phyloP scores from a whole-genome alignment of 2,329 filamentous ascomycete genomes.

The Sarocladiaceae sp. region DNA sequence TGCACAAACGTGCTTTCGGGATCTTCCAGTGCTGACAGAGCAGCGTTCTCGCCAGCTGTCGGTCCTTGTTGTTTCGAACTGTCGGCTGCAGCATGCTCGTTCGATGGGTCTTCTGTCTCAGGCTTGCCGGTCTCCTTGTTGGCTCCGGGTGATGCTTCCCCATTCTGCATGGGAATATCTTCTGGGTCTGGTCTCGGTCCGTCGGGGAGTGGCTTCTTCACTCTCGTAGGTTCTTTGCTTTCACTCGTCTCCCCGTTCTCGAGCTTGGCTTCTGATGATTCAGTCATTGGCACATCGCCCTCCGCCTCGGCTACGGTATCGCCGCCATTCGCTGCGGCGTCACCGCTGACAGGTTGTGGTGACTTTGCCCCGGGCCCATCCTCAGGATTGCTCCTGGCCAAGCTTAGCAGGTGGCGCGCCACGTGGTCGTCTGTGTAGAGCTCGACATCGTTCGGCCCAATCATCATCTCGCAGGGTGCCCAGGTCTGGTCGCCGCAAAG shows the following conservation, averaged over 20 bases:
- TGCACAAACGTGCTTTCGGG: conserved; percentile 56
- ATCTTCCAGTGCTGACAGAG: conserved; percentile 30
- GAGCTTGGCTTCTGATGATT: neutral
- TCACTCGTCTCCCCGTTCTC: neutral
- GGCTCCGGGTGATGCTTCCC: conserved; percentile 12
- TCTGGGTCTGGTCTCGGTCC: neutral
- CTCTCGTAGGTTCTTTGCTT: neutral
- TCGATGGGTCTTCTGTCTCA: neutral
- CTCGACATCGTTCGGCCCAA: conserved; percentile 48
- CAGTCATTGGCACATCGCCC: conserved; percentile 17
- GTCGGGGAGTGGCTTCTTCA: conserved; percentile 1
- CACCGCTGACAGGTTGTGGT: conserved; percentile 3
- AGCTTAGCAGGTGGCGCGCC: conserved; percentile 27
- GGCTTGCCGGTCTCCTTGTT: conserved; percentile 12
- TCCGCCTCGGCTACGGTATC: conserved; percentile 9
- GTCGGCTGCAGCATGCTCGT: conserved; percentile 5
- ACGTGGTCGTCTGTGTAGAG: conserved; percentile 46
- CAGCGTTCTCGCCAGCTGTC: conserved; percentile 6
- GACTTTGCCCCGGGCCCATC: neutral
- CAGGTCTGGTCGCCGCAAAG: conserved; percentile 70
- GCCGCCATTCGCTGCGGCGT: conserved; percentile 6
- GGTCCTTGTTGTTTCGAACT: neutral
- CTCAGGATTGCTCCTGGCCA: conserved; percentile 21
- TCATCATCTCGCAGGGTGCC: conserved; percentile 54
- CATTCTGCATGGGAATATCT: conserved; percentile 12